Evolutionary conservation across 768 basidiomycete species (phyloP).

Genomic region (Trametes sanguinea): DNA sequence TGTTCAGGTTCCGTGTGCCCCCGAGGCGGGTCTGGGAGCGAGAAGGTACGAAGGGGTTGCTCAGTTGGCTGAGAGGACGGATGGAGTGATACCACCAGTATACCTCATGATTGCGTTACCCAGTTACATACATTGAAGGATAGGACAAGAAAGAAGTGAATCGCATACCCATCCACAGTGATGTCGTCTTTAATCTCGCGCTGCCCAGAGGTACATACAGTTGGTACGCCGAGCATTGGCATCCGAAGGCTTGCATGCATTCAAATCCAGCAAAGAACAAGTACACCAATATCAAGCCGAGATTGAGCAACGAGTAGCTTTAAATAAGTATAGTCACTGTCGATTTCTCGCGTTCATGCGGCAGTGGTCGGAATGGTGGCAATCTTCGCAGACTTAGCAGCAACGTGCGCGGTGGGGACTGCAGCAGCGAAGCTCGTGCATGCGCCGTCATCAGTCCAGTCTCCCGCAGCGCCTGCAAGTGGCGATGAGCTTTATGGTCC

Average conservation of each 20-base stretch:
- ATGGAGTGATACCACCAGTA: slow-evolving; percentile 48
- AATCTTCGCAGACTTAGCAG: neutral
- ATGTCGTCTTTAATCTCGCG: too few relatives aligned
- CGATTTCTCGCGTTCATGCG: neutral
- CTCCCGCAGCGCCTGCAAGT: slow-evolving; percentile 26
- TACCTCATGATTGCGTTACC: neutral
- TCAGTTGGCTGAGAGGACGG: slow-evolving; percentile 78
- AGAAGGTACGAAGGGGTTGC: slow-evolving; percentile 79
- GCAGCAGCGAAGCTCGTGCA: slow-evolving; percentile 24
- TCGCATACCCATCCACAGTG: neutral
- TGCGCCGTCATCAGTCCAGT: slow-evolving; percentile 31
- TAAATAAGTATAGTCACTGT: neutral
- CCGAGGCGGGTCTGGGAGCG: slow-evolving; percentile 83
- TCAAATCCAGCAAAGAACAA: too few relatives aligned
- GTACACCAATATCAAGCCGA: neutral
- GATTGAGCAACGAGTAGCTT: neutral
- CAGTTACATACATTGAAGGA: neutral
- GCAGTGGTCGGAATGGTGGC: slow-evolving; percentile 4
- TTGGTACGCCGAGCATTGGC: too few relatives aligned
- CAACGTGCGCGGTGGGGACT: slow-evolving; percentile 4
- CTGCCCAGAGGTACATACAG: too few relatives aligned
- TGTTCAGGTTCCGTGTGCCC: slow-evolving; percentile 73
- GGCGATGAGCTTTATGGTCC: too few relatives aligned
- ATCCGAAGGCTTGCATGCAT: too few relatives aligned
- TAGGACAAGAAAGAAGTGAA: neutral